Evolutionary conservation across 306 rosid genomes (phyloP).

Genomic region (Vigna trinervia): DNA sequence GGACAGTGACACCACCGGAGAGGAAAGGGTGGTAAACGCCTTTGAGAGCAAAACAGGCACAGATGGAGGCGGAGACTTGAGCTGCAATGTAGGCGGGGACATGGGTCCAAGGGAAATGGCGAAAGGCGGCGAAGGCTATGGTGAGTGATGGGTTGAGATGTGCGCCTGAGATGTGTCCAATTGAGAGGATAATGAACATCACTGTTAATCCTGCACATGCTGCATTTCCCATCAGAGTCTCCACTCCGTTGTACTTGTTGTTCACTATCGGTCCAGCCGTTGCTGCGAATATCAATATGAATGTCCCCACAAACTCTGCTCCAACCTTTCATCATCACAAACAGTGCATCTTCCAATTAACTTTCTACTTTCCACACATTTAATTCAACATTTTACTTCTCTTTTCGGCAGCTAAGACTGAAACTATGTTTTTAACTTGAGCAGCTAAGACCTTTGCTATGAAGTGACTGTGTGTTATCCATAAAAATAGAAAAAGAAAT

Average conservation of each 20-base stretch:
- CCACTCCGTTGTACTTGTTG: slow-evolving; percentile 82
- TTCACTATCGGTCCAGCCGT: slow-evolving; percentile 92
- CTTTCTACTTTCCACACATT: no score
- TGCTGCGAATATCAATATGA: slow-evolving; percentile 83
- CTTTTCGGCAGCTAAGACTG: no score
- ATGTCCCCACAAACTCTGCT: slow-evolving; percentile 97
- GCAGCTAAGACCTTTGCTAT: no score
- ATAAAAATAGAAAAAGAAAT: no score
- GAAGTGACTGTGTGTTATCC: no score
- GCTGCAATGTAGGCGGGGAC: slow-evolving; percentile 85
- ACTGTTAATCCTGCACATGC: slow-evolving; percentile 87
- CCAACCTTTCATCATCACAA: slow-evolving; percentile 55
- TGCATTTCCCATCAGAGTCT: slow-evolving; percentile 76
- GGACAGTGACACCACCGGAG: slow-evolving; percentile 86
- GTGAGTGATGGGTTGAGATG: slow-evolving; percentile 93
- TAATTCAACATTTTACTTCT: no score
- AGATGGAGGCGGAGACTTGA: slow-evolving; percentile 82
- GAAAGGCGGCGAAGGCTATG: slow-evolving; percentile 78
- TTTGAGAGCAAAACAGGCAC: slow-evolving; percentile 83
- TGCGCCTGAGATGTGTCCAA: slow-evolving; percentile 95
- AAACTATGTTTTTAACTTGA: no score
- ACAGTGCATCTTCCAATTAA: no score
- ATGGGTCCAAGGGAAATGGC: slow-evolving; percentile 92
- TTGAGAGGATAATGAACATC: slow-evolving; percentile 84
- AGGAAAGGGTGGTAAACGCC: slow-evolving; percentile 74